Conservation (phyloP, 257 asterid species). For the Buddleja alternifolia region DNA sequence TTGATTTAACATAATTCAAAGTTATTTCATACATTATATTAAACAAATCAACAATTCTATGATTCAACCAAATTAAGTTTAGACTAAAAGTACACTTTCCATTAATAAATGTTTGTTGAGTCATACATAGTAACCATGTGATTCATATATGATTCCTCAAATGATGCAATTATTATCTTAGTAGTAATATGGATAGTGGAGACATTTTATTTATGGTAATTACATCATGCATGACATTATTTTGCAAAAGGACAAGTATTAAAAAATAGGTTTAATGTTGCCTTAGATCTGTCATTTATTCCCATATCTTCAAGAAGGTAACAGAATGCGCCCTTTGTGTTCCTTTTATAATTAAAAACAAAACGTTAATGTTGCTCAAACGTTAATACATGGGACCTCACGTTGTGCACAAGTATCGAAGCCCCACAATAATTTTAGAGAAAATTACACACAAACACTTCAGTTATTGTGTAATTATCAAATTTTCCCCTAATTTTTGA, state of each 20-base stretch:
- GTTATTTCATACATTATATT: no score
- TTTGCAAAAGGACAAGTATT: constrained; percentile 27
- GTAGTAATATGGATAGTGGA: neutral
- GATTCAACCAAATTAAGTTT: no score
- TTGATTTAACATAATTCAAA: no score
- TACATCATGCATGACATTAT: constrained; percentile 57
- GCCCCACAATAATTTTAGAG: neutral
- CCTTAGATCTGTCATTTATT: constrained; percentile 19
- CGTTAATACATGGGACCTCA: constrained; percentile 12
- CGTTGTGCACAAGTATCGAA: no score
- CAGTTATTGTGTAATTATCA: no score
- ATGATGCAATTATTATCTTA: constrained; percentile 1
- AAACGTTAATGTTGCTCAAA: constrained; percentile 22
- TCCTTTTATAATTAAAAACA: constrained; percentile 1
- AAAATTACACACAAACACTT: no score
- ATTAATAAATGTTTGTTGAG: constrained; percentile 2
- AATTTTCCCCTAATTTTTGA: no score
- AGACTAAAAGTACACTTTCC: no score
- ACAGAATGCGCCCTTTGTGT: constrained; percentile 5
- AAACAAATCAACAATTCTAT: no score
- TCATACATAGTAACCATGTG: constrained; percentile 35
- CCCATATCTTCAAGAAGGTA: constrained; percentile 7
- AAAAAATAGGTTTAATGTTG: neutral
- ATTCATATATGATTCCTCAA: constrained; percentile 18
- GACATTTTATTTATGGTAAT: neutral